phyloP scores from a whole-genome alignment of 2,329 filamentous ascomycete species.

The Blastomyces gilchristii region DNA sequence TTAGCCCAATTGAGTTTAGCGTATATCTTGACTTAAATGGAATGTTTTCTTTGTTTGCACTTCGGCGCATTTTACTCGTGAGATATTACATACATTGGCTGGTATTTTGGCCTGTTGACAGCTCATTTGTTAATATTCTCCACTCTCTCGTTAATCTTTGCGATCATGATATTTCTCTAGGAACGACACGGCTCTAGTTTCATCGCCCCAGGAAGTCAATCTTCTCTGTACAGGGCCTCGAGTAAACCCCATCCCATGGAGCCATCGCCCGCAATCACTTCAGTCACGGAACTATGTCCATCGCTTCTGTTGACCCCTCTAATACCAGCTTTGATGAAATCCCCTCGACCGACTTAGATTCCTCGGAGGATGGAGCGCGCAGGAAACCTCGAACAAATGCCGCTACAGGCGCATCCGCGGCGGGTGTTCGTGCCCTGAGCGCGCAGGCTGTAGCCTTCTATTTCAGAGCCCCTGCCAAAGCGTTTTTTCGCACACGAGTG shows the following conservation, averaged over 20 bases:
- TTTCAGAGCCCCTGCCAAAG: conserved; percentile 81
- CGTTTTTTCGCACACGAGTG: conserved; percentile 81
- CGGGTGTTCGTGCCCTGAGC: conserved; percentile 71
- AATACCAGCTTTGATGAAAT: conserved; percentile 15
- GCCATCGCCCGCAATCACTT: neutral
- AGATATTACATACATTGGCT: neutral
- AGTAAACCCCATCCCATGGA: neutral
- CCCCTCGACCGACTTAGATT: conserved; percentile 12
- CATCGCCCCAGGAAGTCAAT: neutral
- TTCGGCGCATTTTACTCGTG: neutral
- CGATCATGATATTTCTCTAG: neutral
- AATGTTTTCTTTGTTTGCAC: conserved; percentile 18
- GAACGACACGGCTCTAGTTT: neutral
- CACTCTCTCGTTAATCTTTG: neutral
- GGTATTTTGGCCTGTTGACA: neutral
- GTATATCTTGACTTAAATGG: neutral
- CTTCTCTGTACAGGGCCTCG: neutral
- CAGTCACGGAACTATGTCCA: conserved; percentile 5
- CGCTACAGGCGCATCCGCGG: conserved; percentile 68
- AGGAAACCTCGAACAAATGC: conserved; percentile 48
- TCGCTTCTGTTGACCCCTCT: neutral
- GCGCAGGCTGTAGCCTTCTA: conserved; percentile 82
- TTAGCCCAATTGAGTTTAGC: conserved; percentile 5
- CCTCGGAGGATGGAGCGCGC: conserved; percentile 19
- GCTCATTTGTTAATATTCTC: neutral